phyloP scores from a whole-genome alignment of 306 rosid genomes.

The Fagus sylvatica region DNA sequence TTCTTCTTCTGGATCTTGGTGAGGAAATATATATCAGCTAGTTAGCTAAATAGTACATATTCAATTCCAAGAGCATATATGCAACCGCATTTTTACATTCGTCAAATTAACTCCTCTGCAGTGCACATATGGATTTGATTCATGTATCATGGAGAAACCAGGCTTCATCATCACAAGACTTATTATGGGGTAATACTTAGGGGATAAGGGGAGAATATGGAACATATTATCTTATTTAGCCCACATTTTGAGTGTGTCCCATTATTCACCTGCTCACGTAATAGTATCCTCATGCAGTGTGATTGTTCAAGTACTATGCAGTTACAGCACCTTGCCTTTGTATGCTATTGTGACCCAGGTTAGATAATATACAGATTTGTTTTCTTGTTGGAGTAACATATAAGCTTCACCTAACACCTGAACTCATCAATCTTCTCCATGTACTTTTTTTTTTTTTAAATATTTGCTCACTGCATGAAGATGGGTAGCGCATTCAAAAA shows the following conservation, averaged over 20 bases:
- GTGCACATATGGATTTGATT: slow-evolving; percentile 73
- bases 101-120: slow-evolving; percentile 32
- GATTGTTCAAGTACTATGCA: slow-evolving; percentile 93
- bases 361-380: slow-evolving; percentile 5
- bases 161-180: slow-evolving; percentile 69
- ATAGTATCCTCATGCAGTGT: slow-evolving; percentile 43
- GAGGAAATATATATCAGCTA: slow-evolving; percentile 11
- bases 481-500: slow-evolving; percentile 63
- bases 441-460: background rate
- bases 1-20: slow-evolving; percentile 98
- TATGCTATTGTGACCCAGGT: slow-evolving; percentile 85
- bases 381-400: slow-evolving; percentile 11
- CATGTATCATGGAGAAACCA: slow-evolving; percentile 86
- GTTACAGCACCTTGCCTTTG: slow-evolving; percentile 82
- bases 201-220: background rate
- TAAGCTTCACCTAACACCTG: slow-evolving; percentile 16
- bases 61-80: background rate
- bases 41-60: background rate
- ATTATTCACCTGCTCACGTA: slow-evolving; percentile 19
- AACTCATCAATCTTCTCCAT: background rate
- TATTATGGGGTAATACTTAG: slow-evolving; percentile 66
- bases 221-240: slow-evolving; percentile 12
- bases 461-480: slow-evolving; percentile 38
- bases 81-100: background rate
- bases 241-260: background rate